Percentiles rank a stretch among this genome's conserved stretches.
Conservation (phyloP, 257 asterid genomes). For the Nicotiana otophora region DNA sequence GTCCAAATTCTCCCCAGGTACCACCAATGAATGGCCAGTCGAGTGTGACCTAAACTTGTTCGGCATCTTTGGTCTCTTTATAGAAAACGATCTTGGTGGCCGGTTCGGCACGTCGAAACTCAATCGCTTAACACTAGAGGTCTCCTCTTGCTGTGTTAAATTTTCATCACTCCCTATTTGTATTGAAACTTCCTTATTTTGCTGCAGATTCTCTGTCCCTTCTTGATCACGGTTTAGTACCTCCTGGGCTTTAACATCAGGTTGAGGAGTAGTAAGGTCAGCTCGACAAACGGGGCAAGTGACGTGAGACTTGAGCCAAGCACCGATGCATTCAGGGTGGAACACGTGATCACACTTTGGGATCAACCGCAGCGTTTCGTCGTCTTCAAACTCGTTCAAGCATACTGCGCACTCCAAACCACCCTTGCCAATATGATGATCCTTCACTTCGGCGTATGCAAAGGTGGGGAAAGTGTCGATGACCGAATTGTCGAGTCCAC, state of each 20-base stretch:
- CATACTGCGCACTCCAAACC: constrained; percentile 90
- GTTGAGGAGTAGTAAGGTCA: constrained; percentile 31
- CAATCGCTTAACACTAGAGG: constrained; percentile 17
- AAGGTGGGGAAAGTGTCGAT: constrained; percentile 77
- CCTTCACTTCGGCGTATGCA: constrained; percentile 76
- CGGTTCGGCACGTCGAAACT: constrained; percentile 28
- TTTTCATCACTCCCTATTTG: constrained; percentile 28
- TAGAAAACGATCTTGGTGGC: constrained; percentile 44
- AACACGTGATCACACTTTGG: constrained; percentile 93
- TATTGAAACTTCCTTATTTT: constrained; percentile 30
- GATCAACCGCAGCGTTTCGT: constrained; percentile 68
- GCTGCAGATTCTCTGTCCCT: background rate
- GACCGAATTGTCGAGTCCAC: constrained; percentile 59
- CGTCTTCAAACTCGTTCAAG: constrained; percentile 72
- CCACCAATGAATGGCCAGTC: constrained; percentile 81
- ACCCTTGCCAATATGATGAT: constrained; percentile 74
- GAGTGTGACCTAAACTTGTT: constrained; percentile 79
- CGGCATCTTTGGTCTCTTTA: constrained; percentile 20
- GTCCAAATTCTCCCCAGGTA: constrained; percentile 61
- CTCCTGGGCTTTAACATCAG: constrained; percentile 18
- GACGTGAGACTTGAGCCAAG: constrained; percentile 80
- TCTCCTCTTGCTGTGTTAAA: background rate
- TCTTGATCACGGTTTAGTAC: background rate
- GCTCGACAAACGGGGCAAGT: constrained; percentile 98
- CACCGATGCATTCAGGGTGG: constrained; percentile 84